A percentile compares a stretch with the other conserved stretches of the same genome.
Evolutionary conservation across 2,329 filamentous ascomycete genomes (phyloP).

Genomic region (Clarireedia paspali): DNA sequence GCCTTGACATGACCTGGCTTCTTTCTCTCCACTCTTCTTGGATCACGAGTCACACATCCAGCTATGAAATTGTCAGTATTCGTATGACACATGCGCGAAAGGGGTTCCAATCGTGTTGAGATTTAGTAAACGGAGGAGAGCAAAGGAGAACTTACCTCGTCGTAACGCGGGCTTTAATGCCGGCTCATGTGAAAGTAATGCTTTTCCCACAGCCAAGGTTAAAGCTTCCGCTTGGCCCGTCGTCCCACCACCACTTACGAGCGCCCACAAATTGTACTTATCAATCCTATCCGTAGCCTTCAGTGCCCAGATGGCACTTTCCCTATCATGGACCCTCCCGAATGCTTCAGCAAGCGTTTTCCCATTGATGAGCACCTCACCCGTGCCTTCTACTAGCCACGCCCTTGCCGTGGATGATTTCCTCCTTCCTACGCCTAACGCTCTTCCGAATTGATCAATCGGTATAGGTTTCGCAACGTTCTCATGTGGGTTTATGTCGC

Average conservation of each 20-base stretch:
- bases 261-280: conserved; percentile 95
- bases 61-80: conserved; percentile 47
- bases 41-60: conserved; percentile 85
- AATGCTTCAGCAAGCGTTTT: conserved; percentile 78
- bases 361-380: conserved; percentile 84
- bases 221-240: conserved; percentile 95
- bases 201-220: conserved; percentile 82
- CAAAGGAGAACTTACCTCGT: conserved; percentile 59
- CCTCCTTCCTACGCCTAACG: conserved; percentile 73
- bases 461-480: conserved; percentile 54
- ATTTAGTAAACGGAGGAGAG: not conserved
- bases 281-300: conserved; percentile 75
- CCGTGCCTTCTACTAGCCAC: conserved; percentile 86
- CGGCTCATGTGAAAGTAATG: conserved; percentile 84
- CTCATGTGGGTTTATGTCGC: conserved; percentile 63
- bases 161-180: conserved; percentile 79
- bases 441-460: conserved; percentile 71
- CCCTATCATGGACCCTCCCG: conserved; percentile 82
- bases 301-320: conserved; percentile 88
- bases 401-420: conserved; percentile 83
- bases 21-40: conserved; percentile 92
- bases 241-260: conserved; percentile 77
- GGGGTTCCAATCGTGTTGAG: not conserved
- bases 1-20: conserved; percentile 95
- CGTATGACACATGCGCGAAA: not conserved